Base-by-base conservation (phyloP, 2,329 filamentous ascomycete genomes). In the Fusarium pseudocircinatum region DNA sequence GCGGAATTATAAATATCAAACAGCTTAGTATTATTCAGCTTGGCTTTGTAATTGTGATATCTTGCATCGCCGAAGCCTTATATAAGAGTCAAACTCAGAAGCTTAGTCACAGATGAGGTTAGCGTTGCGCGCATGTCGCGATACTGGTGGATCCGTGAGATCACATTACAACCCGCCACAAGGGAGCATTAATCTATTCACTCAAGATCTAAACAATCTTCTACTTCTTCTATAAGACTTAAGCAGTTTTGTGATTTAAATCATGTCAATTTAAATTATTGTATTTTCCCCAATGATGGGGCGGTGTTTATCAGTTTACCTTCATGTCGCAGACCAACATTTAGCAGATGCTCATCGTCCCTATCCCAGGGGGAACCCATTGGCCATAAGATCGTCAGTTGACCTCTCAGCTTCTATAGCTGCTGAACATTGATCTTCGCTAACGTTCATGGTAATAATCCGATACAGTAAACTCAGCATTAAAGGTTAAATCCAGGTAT, bases 171-270 rank as follows among this genome's bases (percentile, higher is more conserved):
- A n/a, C 9, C 46, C 15, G 15, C 5, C 15, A n/a, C 7, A 7
- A 7, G 11, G 8, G 11, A 24, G 15, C 2, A 32, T 32, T n/a
- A 24, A 49, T n/a, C 4, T n/a, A 3, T 49, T 28, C 7, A n/a
- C 28, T 32, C 11, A n/a, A 32, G 32, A 11, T 24, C 5, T 5
- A 18, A 18, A 11, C 4, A 8, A 14, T 32, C 5, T 18, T n/a
- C 15, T 13, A 12, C 10, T 2, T 13, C 14, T 8, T 16, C 13
- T 5, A 8, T 8, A 8, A 22, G 0, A 15, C 9, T 15, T 4
- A 22, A 22, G 9, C 9, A 3, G 9, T 22, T 28, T 28, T 7
- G 0, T 4, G 3, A 3, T 47, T 22, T 8, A 6, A 11, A 8
- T 15, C 14, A 0, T 30, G 13, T 28, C 9, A 5, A 30, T 15